Evolutionary conservation across 306 rosid genomes (phyloP).

Genomic region (Cicer pinnatifidum): DNA sequence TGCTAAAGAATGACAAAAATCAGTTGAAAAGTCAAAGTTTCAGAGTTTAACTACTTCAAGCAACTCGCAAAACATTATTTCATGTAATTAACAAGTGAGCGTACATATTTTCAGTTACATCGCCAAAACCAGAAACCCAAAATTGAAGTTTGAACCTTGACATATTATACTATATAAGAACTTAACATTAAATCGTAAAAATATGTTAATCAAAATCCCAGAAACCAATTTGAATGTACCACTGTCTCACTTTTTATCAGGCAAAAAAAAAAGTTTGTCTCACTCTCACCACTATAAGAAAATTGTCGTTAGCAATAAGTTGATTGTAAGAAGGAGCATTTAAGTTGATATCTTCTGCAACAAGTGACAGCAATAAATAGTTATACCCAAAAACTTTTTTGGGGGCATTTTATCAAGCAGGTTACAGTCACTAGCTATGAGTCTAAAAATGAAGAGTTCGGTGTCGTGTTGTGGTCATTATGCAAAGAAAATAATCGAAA

Average conservation of each 20-base stretch:
- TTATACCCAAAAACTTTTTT: background rate
- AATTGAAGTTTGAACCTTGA: conserved; percentile 2
- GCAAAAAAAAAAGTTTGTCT: background rate
- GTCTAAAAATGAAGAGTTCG: background rate
- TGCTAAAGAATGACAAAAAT: background rate
- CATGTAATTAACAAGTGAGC: background rate
- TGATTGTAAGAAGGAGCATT: conserved; percentile 28
- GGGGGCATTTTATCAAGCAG: conserved; percentile 31
- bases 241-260: background rate
- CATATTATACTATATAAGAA: background rate
- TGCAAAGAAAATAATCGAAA: background rate
- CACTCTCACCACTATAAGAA: conserved; percentile 24
- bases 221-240: background rate
- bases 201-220: conserved; percentile 6
- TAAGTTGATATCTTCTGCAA: background rate
- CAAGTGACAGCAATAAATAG: background rate
- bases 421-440: background rate
- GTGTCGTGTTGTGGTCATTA: background rate
- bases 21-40: background rate
- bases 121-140: background rate
- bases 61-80: background rate
- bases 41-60: background rate
- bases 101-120: background rate
- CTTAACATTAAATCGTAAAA: background rate
- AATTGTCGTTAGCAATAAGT: background rate